Evolutionary conservation across 495 filamentous ascomycete species (phyloP).

Genomic region (Hyaloscypha finlandica): DNA sequence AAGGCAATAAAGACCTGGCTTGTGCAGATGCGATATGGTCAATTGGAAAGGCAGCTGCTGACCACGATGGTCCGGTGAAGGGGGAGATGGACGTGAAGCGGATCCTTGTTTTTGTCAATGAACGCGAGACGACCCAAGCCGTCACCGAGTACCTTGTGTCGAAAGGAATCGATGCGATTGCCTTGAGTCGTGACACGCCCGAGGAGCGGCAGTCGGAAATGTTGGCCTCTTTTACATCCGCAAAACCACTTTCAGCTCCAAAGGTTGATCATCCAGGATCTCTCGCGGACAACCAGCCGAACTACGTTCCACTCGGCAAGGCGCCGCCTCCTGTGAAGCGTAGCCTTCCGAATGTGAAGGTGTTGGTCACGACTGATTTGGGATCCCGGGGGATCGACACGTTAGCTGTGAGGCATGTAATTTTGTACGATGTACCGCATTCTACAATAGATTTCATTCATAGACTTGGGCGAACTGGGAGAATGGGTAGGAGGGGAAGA

Average conservation of each 20-base stretch:
- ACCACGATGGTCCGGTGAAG: conserved; percentile 45
- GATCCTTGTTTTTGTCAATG: conserved; percentile 96
- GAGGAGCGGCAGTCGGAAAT: conserved; percentile 72
- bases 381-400: conserved; percentile 94
- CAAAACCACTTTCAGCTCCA: conserved; percentile 46
- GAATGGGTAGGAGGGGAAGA: conserved; percentile 89
- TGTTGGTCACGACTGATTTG: conserved; percentile 91
- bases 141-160: conserved; percentile 75
- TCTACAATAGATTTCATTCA: conserved; percentile 97
- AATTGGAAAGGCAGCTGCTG: conserved; percentile 77
- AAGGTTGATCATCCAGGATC: conserved; percentile 37
- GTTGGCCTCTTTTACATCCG: conserved; percentile 72
- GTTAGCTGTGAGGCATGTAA: conserved; percentile 83
- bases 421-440: conserved; percentile 94
- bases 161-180: conserved; percentile 86
- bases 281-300: conserved; percentile 32
- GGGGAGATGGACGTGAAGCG: conserved; percentile 68
- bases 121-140: conserved; percentile 83
- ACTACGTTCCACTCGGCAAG: conserved; percentile 29
- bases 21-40: conserved; percentile 94
- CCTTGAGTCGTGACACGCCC: conserved; percentile 78
- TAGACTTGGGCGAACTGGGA: conserved; percentile 83
- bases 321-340: conserved; percentile 29
- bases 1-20: conserved; percentile 84
- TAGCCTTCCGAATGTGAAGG: conserved; percentile 70